Base-by-base conservation (phyloP, 208 protist species). In the Crithidia fasciculata region DNA sequence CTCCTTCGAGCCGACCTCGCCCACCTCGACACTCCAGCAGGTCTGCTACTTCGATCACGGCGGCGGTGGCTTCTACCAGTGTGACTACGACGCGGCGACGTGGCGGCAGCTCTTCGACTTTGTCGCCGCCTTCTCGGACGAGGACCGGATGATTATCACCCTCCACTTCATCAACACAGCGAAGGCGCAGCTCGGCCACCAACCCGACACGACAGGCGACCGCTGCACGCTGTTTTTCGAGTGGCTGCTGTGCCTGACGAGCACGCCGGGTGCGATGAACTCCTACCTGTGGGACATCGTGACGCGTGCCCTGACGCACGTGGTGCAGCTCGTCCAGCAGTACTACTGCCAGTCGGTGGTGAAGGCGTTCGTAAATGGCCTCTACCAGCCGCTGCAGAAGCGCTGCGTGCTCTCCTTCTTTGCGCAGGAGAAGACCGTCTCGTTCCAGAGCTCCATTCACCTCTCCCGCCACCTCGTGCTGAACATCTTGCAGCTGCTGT, bases 171-270 rank as follows among this genome's bases (percentile, higher is more conserved):
- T 81, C 60, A 73, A 76, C 40, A 70, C 81, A 10, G 75, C 79
- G 6, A 82, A 78, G 56, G 40, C 87, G 40, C 76, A 89, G 66
- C 77, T 93, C 64, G 88, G 88, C 59, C 80, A 77, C 50, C 76
- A 87, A 36, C 72, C 80, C 50, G 76, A 75, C 58, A 75, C 81
- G 43, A 44, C 19, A 5, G 61, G 73, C 39, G 87, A 93, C 60
- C 85, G 85, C 10, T 93, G 88, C 70, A 85, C 78, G 18, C 71
- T 93, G 0, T 81, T 89, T 55, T 80, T 90, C 8, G 82, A 91
- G 69, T 93, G 88, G 88, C 53, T 91, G 19, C 52, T 87, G 54
- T 47, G 70, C 16, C 60, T 91, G 16, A 86, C 85, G 6, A 69
- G 72, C 67, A 77, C 72, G 5, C 75, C 70, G 0, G 60, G 71